Percentiles rank a stretch among this genome's conserved stretches.
Conservation (phyloP, 2,329 filamentous ascomycete species). For the Alternaria sp. region DNA sequence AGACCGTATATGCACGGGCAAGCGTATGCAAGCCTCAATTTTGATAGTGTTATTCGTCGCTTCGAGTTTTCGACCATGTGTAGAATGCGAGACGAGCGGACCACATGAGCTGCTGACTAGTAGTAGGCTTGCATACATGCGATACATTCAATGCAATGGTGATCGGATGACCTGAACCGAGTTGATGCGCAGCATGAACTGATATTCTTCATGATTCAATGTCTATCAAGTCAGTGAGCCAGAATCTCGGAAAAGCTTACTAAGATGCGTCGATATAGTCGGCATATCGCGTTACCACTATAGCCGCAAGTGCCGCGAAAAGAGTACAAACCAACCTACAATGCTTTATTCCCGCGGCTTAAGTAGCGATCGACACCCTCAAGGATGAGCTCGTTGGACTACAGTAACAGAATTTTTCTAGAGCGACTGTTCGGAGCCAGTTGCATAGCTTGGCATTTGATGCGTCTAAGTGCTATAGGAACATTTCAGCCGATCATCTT, state of each 20-base stretch:
- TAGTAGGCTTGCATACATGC: not conserved
- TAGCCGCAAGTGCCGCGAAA: conserved; percentile 1
- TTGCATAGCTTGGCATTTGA: not conserved
- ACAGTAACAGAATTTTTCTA: not conserved
- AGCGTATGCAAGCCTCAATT: conserved; percentile 7
- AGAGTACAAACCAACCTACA: not conserved
- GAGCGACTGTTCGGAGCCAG: not conserved
- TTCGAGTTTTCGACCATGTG: conserved; percentile 12
- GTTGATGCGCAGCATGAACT: not conserved
- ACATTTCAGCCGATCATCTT: not conserved
- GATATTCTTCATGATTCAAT: not conserved
- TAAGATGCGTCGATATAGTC: not conserved
- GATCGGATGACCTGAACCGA: not conserved
- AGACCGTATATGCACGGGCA: conserved; percentile 7
- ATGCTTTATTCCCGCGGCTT: not conserved
- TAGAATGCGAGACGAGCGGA: conserved; percentile 11
- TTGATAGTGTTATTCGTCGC: conserved; percentile 18
- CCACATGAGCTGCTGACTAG: conserved; percentile 3
- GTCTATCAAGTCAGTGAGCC: not conserved
- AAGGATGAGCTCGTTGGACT: not conserved
- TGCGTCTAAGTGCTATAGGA: not conserved
- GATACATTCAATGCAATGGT: not conserved
- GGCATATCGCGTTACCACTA: not conserved
- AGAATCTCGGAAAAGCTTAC: not conserved
- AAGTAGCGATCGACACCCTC: not conserved